phyloP scores from a whole-genome alignment of 2,329 filamentous ascomycete species.

The Fusarium chaquense region DNA sequence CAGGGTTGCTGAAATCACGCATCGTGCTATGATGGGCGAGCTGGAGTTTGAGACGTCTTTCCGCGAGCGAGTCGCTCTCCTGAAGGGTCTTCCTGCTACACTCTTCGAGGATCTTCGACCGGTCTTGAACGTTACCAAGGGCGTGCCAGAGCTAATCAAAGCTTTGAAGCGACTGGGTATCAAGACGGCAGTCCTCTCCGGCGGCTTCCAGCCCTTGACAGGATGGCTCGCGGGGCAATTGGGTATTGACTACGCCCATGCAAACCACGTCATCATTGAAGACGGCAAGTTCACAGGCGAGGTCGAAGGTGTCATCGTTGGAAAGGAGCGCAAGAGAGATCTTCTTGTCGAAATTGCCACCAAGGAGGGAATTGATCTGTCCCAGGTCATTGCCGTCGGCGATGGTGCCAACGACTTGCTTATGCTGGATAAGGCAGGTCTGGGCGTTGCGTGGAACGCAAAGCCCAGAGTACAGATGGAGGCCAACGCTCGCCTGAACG shows the following conservation, averaged over 20 bases:
- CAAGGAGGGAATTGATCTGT: conserved; percentile 73
- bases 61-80: conserved; percentile 80
- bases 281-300: conserved; percentile 76
- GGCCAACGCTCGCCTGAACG: conserved; percentile 78
- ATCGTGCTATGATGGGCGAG: conserved; percentile 94
- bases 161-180: conserved; percentile 83
- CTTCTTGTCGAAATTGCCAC: conserved; percentile 77
- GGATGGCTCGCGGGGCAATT: conserved; percentile 85
- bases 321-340: conserved; percentile 79
- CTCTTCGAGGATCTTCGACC: conserved; percentile 83
- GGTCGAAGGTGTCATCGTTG: conserved; percentile 77
- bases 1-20: conserved; percentile 88
- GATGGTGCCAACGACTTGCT: conserved; percentile 86
- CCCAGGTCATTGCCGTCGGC: conserved; percentile 79
- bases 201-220: conserved; percentile 91
- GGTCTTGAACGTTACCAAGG: conserved; percentile 83
- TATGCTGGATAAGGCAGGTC: conserved; percentile 80
- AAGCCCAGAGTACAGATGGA: conserved; percentile 85
- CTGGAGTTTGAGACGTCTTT: conserved; percentile 90
- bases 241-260: conserved; percentile 87
- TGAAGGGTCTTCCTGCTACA: conserved; percentile 81
- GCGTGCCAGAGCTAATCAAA: conserved; percentile 78
- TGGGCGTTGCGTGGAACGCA: conserved; percentile 86
- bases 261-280: conserved; percentile 82
- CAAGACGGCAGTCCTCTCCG: conserved; percentile 90